A percentile compares a stretch with the other conserved stretches of the same genome.
Evolutionary conservation across 345 rosid species (phyloP).

Genomic region (Firmiana major): DNA sequence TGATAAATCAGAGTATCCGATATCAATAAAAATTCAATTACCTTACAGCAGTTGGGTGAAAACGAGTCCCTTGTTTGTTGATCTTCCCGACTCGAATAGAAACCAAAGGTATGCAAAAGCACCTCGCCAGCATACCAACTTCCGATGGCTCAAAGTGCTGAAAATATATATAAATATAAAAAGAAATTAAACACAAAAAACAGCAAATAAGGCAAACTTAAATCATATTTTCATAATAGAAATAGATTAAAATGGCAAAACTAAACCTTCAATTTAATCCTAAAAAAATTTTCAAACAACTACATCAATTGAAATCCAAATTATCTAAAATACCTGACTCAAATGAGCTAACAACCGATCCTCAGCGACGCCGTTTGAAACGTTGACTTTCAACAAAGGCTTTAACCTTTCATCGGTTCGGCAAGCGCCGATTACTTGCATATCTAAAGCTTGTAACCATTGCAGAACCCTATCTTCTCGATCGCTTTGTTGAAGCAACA

Average conservation of each 20-base stretch:
- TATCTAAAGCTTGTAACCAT: conserved; percentile 91
- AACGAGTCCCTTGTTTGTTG: conserved; percentile 55
- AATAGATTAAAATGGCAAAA: neutral
- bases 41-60: conserved; percentile 76
- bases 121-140: conserved; percentile 88
- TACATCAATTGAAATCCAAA: neutral
- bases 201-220: neutral
- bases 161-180: neutral
- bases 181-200: neutral
- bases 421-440: conserved; percentile 93
- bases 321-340: conserved; percentile 53
- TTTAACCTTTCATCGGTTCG: conserved; percentile 94
- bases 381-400: conserved; percentile 77
- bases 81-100: conserved; percentile 87
- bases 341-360: conserved; percentile 78
- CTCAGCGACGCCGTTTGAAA: conserved; percentile 61
- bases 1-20: neutral
- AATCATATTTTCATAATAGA: no score
- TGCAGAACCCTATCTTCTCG: conserved; percentile 71
- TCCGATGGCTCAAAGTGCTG: conserved; percentile 93
- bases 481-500: no score
- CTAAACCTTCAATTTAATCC: neutral
- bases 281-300: neutral
- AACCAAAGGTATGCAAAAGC: conserved; percentile 93
- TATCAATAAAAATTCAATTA: conserved; percentile 25